Conservation (phyloP, 75 land plant species). For the Cupressus sempervirens region DNA sequence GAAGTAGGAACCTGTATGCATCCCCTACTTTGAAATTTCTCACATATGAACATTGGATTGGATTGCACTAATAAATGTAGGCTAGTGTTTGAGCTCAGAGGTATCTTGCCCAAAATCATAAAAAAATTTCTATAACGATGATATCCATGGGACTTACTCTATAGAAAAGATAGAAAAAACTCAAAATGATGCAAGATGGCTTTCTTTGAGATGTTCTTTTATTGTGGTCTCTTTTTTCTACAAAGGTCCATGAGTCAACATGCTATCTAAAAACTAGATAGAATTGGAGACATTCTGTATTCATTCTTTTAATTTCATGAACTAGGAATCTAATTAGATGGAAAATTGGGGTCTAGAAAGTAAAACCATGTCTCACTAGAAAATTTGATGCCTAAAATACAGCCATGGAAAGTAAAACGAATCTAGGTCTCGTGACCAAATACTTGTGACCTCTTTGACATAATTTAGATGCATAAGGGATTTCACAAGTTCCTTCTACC, state of each 20-base stretch:
- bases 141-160: background rate
- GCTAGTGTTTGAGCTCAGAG: no score
- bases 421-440: background rate
- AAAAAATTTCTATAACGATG: background rate
- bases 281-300: background rate
- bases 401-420: background rate
- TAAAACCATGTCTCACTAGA: no score
- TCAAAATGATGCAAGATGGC: no score
- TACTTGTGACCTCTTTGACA: no score
- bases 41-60: background rate
- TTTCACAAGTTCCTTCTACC: no score
- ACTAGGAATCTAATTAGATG: no score
- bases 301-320: no score
- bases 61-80: background rate
- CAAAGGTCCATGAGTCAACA: background rate
- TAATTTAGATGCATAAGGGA: no score
- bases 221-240: background rate
- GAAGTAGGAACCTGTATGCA: background rate
- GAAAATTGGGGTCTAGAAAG: no score
- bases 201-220: no score
- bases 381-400: no score
- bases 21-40: background rate
- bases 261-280: background rate
- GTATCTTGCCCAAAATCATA: background rate
- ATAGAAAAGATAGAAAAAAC: background rate